phyloP scores from a whole-genome alignment of 2,329 filamentous ascomycete genomes.

The Xylaria sp. region DNA sequence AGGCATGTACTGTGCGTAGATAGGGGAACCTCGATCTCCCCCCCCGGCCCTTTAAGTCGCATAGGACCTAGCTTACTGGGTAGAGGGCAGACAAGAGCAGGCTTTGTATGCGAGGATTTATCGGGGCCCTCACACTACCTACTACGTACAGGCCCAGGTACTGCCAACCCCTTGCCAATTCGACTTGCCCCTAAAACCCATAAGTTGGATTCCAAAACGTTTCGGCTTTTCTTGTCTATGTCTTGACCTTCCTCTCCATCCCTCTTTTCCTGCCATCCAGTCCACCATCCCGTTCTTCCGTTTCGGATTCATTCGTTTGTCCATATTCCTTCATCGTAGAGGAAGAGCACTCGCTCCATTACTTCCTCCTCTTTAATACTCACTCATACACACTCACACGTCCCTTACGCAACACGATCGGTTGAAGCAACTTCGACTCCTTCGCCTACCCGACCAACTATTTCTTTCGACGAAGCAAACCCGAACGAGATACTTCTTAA shows the following conservation, averaged over 20 bases:
- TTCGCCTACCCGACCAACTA: constrained; percentile 27
- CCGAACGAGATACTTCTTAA: background rate
- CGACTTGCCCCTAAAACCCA: constrained; percentile 32
- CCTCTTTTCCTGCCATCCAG: constrained; percentile 39
- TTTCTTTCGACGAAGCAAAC: constrained; percentile 4
- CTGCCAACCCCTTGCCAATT: constrained; percentile 27
- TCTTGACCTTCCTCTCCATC: constrained; percentile 46
- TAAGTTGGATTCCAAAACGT: constrained; percentile 49
- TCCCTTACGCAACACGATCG: constrained; percentile 28
- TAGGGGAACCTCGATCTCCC: constrained; percentile 2
- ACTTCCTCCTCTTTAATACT: constrained; percentile 52
- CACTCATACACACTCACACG: constrained; percentile 1
- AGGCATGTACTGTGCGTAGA: background rate
- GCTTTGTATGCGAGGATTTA: constrained; percentile 27
- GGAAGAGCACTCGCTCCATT: constrained; percentile 51
- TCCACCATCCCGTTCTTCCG: constrained; percentile 44
- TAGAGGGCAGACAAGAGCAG: background rate
- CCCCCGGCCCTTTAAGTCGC: constrained; percentile 10
- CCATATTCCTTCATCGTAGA: constrained; percentile 49
- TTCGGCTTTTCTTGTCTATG: constrained; percentile 51
- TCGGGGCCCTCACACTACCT: constrained; percentile 14
- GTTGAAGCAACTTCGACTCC: constrained; percentile 4
- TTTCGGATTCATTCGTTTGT: constrained; percentile 54
- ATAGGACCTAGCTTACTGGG: background rate
- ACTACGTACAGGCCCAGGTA: no score